These are phyloP conservation scores for Amanita phalloides DNA, from an alignment of 768 basidiomycete genomes.

Conservation along the genomic window DNA sequence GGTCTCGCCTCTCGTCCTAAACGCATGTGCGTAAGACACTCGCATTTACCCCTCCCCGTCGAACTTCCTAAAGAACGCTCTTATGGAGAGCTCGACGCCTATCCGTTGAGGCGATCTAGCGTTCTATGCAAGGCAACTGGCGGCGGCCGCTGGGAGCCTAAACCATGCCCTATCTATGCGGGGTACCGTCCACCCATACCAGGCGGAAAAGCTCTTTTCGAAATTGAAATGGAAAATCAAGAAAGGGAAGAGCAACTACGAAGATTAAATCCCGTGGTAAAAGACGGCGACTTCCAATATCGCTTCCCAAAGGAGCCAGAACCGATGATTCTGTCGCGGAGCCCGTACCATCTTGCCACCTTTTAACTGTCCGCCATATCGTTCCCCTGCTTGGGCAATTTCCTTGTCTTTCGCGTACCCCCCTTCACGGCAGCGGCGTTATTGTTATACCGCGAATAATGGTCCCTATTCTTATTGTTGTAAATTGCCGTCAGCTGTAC, in stretches of 20 bases:
- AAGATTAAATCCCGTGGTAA: conserved; percentile 52
- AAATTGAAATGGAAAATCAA: conserved; percentile 60
- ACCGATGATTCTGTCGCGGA: conserved; percentile 29
- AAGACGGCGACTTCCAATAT: conserved; percentile 58
- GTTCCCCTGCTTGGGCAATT: not conserved
- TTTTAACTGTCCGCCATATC: conserved; percentile 30
- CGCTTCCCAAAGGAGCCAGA: conserved; percentile 43
- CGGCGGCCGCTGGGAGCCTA: conserved; percentile 75
- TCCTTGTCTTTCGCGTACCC: conserved; percentile 8
- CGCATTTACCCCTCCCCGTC: conserved; percentile 27
- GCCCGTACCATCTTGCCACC: conserved; percentile 46
- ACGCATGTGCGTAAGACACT: conserved; percentile 19
- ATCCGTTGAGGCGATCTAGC: conserved; percentile 58
- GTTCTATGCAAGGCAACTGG: conserved; percentile 70
- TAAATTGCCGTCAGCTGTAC: conserved; percentile 27
- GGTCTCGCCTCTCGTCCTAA: conserved; percentile 18
- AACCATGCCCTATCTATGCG: conserved; percentile 32
- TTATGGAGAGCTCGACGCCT: conserved; percentile 63
- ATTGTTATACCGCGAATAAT: conserved; percentile 7
- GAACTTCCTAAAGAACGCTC: conserved; percentile 29
- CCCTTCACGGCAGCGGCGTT: conserved; percentile 7
- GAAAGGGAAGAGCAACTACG: conserved; percentile 41
- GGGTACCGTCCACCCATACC: conserved; percentile 49
- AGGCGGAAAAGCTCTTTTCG: conserved; percentile 57
- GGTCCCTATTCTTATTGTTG: conserved; percentile 35